These are phyloP conservation scores for Trichoderma citrinoviride DNA, from an alignment of 2,329 filamentous ascomycete genomes.

Conservation along the genomic window DNA sequence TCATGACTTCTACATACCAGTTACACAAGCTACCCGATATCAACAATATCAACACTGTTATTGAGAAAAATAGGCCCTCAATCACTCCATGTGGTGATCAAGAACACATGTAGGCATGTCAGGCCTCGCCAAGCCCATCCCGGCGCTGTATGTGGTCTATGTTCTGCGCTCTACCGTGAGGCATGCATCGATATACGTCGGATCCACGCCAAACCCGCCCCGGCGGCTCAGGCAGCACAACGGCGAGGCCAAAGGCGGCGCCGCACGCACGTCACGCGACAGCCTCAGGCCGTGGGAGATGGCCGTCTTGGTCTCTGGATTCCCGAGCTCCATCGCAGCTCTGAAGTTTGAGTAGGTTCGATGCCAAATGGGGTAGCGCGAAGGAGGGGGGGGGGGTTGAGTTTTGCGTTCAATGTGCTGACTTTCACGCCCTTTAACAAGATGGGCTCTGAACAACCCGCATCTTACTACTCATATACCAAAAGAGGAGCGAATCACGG, in stretches of 20 bases:
- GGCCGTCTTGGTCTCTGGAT: constrained; percentile 80
- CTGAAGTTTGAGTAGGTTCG: constrained; percentile 83
- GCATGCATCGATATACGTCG: constrained; percentile 75
- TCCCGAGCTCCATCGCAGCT: constrained; percentile 81
- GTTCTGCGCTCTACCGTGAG: constrained; percentile 79
- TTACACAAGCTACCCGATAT: not conserved
- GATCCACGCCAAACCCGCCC: constrained; percentile 84
- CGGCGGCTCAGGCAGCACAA: constrained; percentile 90
- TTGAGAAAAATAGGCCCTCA: not conserved
- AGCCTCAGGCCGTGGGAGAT: constrained; percentile 86
- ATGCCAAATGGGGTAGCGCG: not conserved
- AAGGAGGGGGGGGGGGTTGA: not conserved
- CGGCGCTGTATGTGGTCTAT: constrained; percentile 91
- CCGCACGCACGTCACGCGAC: constrained; percentile 66
- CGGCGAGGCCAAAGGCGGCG: constrained; percentile 77
- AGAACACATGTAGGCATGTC: constrained; percentile 36
- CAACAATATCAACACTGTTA: not conserved
- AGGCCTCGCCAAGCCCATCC: constrained; percentile 58
- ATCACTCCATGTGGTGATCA: not conserved
- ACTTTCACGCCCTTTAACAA: constrained; percentile 36
- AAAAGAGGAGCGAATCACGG: constrained; percentile 55
- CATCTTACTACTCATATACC: constrained; percentile 78
- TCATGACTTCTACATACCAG: not conserved
- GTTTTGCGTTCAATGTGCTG: not conserved
- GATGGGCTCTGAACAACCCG: constrained; percentile 90